Percentiles rank a stretch among this genome's conserved stretches.
phyloP scores from a whole-genome alignment of 2,329 filamentous ascomycete species.

The Fusarium nygamai region DNA sequence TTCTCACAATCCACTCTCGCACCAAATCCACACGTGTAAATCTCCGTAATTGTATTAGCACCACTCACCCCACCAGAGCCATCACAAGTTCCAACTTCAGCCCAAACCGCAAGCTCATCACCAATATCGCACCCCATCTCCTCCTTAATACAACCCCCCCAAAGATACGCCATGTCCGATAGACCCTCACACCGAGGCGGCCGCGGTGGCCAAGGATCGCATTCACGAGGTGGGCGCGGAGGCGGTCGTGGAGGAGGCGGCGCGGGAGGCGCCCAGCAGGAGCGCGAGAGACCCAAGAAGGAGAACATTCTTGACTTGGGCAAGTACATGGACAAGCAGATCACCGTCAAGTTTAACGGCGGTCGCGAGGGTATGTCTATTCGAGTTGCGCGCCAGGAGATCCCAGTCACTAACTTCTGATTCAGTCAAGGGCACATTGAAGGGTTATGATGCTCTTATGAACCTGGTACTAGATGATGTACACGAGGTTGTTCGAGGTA shows the following conservation, averaged over 20 bases:
- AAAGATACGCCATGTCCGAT: constrained; percentile 58
- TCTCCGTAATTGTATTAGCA: constrained; percentile 9
- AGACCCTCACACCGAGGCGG: constrained; percentile 59
- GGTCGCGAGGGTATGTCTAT: constrained; percentile 78
- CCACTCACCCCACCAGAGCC: constrained; percentile 31
- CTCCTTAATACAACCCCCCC: neutral
- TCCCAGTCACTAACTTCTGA: constrained; percentile 11
- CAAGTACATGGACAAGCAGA: constrained; percentile 97
- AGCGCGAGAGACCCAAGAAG: constrained; percentile 88
- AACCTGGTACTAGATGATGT: constrained; percentile 97
- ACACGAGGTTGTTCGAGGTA: constrained; percentile 88
- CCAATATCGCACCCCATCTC: constrained; percentile 16
- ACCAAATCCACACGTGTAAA: neutral
- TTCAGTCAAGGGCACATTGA: constrained; percentile 85
- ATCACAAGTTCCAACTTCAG: constrained; percentile 34
- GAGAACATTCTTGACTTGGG: constrained; percentile 96
- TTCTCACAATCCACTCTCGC: neutral
- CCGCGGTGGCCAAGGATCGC: constrained; percentile 55
- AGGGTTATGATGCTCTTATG: constrained; percentile 98
- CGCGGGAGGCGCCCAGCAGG: constrained; percentile 54
- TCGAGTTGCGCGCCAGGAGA: neutral
- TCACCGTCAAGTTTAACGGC: constrained; percentile 96
- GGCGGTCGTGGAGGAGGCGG: constrained; percentile 59
- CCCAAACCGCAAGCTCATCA: constrained; percentile 28
- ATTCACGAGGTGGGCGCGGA: constrained; percentile 55